Evolutionary conservation across 2,329 filamentous ascomycete genomes (phyloP).

Genomic region (Thielaviopsis musarum): DNA sequence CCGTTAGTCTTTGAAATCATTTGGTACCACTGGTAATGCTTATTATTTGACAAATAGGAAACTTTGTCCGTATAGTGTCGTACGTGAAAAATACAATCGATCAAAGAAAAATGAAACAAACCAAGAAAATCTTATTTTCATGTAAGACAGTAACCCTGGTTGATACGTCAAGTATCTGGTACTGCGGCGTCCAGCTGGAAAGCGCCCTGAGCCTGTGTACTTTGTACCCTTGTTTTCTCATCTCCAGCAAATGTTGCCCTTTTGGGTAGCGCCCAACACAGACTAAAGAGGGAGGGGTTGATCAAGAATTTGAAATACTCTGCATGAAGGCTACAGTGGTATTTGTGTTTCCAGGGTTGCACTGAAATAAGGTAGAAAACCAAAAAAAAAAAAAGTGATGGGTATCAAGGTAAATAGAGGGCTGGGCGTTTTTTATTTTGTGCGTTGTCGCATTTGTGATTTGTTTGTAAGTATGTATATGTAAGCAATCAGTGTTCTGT

Average conservation of each 20-base stretch:
- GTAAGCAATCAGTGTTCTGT: no score
- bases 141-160: background rate
- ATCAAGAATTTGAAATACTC: constrained; percentile 6
- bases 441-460: no score
- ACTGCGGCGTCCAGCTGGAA: background rate
- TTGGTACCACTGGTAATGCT: no score
- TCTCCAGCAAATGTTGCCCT: background rate
- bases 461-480: no score
- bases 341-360: constrained; percentile 3
- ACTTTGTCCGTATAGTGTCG: no score
- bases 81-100: no score
- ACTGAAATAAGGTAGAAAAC: background rate
- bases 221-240: background rate
- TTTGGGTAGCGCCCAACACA: background rate
- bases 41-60: no score
- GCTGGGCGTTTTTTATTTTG: no score
- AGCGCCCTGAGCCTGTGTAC: background rate
- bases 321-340: background rate
- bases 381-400: background rate
- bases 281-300: background rate
- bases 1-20: no score
- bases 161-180: background rate
- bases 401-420: background rate
- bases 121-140: background rate
- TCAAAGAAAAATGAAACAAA: background rate